phyloP scores from a whole-genome alignment of 108 stramenopile species.

The Fistulifera solaris region DNA sequence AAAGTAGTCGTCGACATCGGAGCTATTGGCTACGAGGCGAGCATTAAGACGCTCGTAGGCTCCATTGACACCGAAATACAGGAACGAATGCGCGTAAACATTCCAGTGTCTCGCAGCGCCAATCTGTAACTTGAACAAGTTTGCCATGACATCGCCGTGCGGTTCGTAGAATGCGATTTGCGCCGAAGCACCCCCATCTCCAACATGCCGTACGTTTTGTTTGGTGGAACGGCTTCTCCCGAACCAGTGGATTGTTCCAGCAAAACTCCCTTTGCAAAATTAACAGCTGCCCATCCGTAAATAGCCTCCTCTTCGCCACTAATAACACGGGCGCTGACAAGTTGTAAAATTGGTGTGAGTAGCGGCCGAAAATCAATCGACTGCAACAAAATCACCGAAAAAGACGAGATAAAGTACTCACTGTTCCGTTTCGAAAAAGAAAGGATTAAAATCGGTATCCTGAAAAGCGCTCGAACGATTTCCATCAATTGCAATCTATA shows the following conservation, averaged over 20 bases:
- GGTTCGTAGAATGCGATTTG: constrained; percentile 80
- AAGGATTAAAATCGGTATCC: constrained; percentile 63
- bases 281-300: constrained; percentile 86
- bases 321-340: constrained; percentile 52
- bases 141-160: constrained; percentile 72
- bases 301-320: constrained; percentile 88
- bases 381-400: too few relatives aligned
- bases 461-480: constrained; percentile 52
- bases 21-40: constrained; percentile 26
- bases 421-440: constrained; percentile 65
- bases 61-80: constrained; percentile 78
- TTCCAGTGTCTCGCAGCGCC: constrained; percentile 82
- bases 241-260: constrained; percentile 49
- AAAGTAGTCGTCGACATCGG: constrained; percentile 4
- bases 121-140: constrained; percentile 82
- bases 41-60: constrained; percentile 44
- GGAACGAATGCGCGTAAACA: constrained; percentile 83
- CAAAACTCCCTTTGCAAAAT: constrained; percentile 67
- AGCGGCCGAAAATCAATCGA: too few relatives aligned
- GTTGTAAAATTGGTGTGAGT: too few relatives aligned
- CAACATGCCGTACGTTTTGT: constrained; percentile 66
- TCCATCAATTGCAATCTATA: constrained; percentile 54
- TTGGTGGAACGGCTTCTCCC: constrained; percentile 27
- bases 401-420: too few relatives aligned
- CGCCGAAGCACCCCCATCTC: constrained; percentile 87